Evolutionary conservation across 2,329 filamentous ascomycete genomes (phyloP), one percentile per base, ranked within the genome.

Genomic region (Penicillium sp.): DNA sequence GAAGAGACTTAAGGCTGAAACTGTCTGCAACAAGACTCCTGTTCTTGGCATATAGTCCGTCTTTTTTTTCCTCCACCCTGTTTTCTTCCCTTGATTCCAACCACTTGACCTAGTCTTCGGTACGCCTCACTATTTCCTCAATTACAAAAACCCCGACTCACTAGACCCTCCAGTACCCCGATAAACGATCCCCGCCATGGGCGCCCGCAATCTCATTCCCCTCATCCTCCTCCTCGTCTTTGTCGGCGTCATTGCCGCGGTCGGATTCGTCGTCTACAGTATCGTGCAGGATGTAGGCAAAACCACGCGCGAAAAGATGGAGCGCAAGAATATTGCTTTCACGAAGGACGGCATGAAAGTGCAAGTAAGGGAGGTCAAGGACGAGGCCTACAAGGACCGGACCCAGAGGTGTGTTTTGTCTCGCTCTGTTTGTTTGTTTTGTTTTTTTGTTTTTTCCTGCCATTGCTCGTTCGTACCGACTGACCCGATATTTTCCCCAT

Each of bases 251-350:
- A 63, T 80, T 20, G 81, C 75, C 35, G 81, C 76, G 64, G 70
- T 87, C 58, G 83, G 81, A 22, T 85, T 82, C 60, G 77, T 83
- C 61, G 70, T 81, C 60, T 87, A 85, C 72, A 73, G 77, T 46
- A 84, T 85, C 75, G 77, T 79, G 29, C 81, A 82, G 66, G 80
- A 85, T 59, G 79, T 88, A 48, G 79, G 81, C 58, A 77, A 82
- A 59, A 79, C 79, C 60, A 84, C 83, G 42, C 78, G 78, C 43
- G 78, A 81, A 66, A 83, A 84, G 62, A 82, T 87, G 81, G 83
- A 87, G 73, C 84, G 84, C 76, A 84, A 84, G 70, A 80, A 87
- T 61, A 78, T 88, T 37, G 72, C 77, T 11, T 81, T 86, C 66
- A 80, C 80, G 2, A 83, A 81, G 66, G 84, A 86, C 43, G 85